Evolutionary conservation across 345 rosid species (phyloP), one percentile per base, ranked within the genome.

Genomic region (Eucalyptus microcorys): DNA sequence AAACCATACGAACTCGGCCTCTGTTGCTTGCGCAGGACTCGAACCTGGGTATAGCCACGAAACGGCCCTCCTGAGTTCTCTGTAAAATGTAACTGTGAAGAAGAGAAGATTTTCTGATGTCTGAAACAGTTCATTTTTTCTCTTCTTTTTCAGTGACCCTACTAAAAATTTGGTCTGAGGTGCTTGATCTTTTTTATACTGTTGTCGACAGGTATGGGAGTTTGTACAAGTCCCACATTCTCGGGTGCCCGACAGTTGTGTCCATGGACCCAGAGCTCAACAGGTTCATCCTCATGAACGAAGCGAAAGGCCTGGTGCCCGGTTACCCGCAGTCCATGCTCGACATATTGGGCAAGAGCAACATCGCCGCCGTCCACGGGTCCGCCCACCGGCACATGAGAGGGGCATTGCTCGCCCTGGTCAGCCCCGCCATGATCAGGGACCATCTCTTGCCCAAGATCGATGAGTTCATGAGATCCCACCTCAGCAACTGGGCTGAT

Each of bases 311-410:
- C 48, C 93, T 96, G 50, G 96, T 97, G 87, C 97, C 99, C 53
- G 99, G 99, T 37, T 97, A 97, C 87, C 99, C 99, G n/a, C 93
- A 95, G 89, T 96, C 99, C 87, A 96, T 95, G 97, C 93, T 92
- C 32, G 98, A 96, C 87, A 95, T 97, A 45, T 87, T 97, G 27
- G 98, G 99, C 68, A 93, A 92, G 88, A 86, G 92, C 88, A 97
- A 97, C 92, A 94, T 97, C 80, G 97, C 97, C 34, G 97, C 97
- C 11, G 97, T 97, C 90, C 95, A 96, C 42, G 99, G 99, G 79
- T 89, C 96, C 40, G 88, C 94, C 76, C 99, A 97, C 87, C 94
- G 91, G 92, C 86, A 88, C 85, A 95, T 96, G 92, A 94, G 99
- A 91, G 97, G 98, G 40, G 92, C 98, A 3, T 89, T 96, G 86